Base-by-base conservation (phyloP, 306 rosid species). In the Pterocarpus santalinus region DNA sequence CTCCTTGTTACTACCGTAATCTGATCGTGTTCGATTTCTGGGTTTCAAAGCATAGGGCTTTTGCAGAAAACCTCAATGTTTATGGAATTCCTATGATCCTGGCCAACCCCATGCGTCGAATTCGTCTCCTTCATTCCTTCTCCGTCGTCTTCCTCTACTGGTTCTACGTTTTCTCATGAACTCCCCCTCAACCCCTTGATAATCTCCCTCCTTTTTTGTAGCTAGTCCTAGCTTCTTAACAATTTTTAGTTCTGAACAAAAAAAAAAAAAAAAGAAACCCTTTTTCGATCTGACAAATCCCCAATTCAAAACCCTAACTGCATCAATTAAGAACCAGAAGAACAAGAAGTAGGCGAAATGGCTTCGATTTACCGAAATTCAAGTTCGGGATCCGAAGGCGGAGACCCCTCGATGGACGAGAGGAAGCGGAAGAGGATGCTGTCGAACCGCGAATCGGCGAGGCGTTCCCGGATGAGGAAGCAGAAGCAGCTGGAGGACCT, bases 391-490 rank as follows among this genome's bases (percentile, higher is more conserved):
- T 95, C 99, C 1, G 95, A 90, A 17, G 96, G 89, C 1, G 94
- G 89, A 34, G 88, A 77, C 33, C 84, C 82, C 30, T 14, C 5
- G 73, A 39, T 86, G 43, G 94, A 96, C 79, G 97, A 90, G 51
- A 82, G 89, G 85, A 96, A 96, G 90, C 82, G 98, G 84, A 96
- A 96, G 91, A 81, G 98, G 83, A 93, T 93, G 99, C 73, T 76
- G 41, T 96, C 99, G 14, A 96, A 96, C 80, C 88, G 98, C 8
- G 97, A 96, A 77, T 96, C 99, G 2, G 99, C 99, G 0, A 75
- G 97, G 79, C 88, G 99, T 1, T 96, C 99, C 9, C 79, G 99
- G 47, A 86, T 92, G 94, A 90, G 82, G 86, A 96, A 96, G 88
- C 99, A 96, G 93, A 90, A 90, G 85, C 99, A 81, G 56, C 1